Evolutionary conservation across 2,329 filamentous ascomycete species (phyloP), one percentile per base, ranked within the genome.

Genomic region (Cercospora zeina): DNA sequence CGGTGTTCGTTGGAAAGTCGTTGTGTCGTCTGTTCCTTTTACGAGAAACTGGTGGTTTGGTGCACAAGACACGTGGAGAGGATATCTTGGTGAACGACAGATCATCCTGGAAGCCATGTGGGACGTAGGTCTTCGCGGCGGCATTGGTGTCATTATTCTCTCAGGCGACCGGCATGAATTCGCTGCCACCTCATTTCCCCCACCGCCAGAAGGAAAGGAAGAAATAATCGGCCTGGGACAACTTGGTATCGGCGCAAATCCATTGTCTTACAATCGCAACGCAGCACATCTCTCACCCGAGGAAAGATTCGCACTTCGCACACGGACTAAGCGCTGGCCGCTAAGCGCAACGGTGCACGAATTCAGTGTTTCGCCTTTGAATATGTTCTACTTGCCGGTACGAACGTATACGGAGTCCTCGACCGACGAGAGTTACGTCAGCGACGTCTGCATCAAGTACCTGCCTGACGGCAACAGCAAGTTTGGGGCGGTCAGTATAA

Each of bases 91-190:
- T 54, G 95, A 99, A 79, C 87, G 95, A 14, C 85, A 83, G 58
- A 82, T 81, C 59, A 84, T 97, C 27, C 86, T 99, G 13, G 89
- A 96, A 74, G 90, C 91, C 1, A 96, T 97, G 85, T 97, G 95
- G 92, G 88, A 90, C 64, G 87, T 89, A 0, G 88, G 90, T n/a
- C 79, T 85, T 11, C 62, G 66, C 8, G 84, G 85, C 4, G 89
- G 90, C 6, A 80, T 89, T 5, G 90, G 93, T 24, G 87, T 97
- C 7, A 87, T 97, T 6, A 81, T 97, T 11, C 81, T 99, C 10
- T 95, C 89, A 14, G 95, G 95, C 0, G 95, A 99, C 72, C 83
- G 95, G n/a, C 95, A 99, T 73, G 95, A 99, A 75, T 97, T 97
- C 75, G 95, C 90, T 1, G 93, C 93, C 0, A 97, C 93, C 0